A percentile compares a stretch with the other conserved stretches of the same genome.
phyloP scores from a whole-genome alignment of 2,329 filamentous ascomycete species.

The Cercospora beticola region DNA sequence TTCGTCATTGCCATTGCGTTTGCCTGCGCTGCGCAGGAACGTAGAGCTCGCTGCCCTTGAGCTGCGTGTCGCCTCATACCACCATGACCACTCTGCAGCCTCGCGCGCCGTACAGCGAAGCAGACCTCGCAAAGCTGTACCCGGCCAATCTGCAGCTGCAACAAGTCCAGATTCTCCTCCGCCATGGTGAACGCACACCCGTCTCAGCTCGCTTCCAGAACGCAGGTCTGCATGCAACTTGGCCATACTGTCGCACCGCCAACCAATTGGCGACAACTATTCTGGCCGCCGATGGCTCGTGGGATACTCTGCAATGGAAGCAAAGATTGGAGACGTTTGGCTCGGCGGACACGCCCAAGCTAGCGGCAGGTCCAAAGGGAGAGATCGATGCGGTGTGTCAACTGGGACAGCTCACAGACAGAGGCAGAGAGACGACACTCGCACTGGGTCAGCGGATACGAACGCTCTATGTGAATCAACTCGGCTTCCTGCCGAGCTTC shows the following conservation, averaged over 20 bases:
- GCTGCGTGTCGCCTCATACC: conserved; percentile 4
- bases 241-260: conserved; percentile 87
- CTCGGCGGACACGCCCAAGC: conserved; percentile 60
- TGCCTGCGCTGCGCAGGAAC: neutral
- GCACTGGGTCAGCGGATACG: conserved; percentile 50
- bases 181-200: conserved; percentile 67
- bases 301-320: conserved; percentile 62
- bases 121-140: conserved; percentile 80
- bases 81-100: conserved; percentile 77
- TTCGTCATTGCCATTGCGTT: neutral
- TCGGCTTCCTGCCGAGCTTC: conserved; percentile 49
- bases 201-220: conserved; percentile 87
- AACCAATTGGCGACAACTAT: conserved; percentile 66
- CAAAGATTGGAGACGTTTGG: conserved; percentile 78
- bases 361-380: conserved; percentile 66
- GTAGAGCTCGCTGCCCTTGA: neutral
- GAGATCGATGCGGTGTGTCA: conserved; percentile 81
- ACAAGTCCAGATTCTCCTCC: conserved; percentile 76
- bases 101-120: conserved; percentile 71
- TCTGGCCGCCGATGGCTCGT: conserved; percentile 55
- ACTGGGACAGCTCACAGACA: conserved; percentile 53
- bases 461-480: conserved; percentile 52
- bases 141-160: conserved; percentile 77
- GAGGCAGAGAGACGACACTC: conserved; percentile 51
- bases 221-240: conserved; percentile 53